Base-by-base conservation (phyloP, 805 yeast species). In the Hermanozyma aechmeae region DNA sequence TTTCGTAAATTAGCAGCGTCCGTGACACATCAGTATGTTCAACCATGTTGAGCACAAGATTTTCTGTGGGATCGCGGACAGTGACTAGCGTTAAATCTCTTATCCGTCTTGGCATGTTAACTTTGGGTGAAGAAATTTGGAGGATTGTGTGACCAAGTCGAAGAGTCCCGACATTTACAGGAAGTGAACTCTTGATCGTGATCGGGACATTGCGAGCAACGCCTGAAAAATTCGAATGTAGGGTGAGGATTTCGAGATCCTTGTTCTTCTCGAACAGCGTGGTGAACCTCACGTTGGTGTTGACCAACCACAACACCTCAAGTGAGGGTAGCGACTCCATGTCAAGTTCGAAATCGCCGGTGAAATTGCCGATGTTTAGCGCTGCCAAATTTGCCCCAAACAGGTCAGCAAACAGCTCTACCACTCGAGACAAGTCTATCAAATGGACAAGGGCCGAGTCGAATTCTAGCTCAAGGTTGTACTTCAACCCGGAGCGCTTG, bases 401-500 rank as follows among this genome's bases (percentile, higher is more conserved):
- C 29, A 16, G 5, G 8, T 5, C 15, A 13, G 11, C 25, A 12
- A 35, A 13, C 7, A 9, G 14, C 5, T 23, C 15, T 4, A 36
- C 9, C 13, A 34, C 24, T 17, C 5, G 4, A 15, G 23, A 24
- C 8, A 40, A 22, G 23, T 33, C 32, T 3, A 47, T 24, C 9
- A 33, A 16, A 13, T 30, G 35, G 16, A 32, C 26, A 6, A 45
- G 16, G 5, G 32, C 48, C 7, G 43, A 38, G 23, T 45, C 46
- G 23, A 45, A 44, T 30, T 43, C 50, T n/a, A 46, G 11, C 23
- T 46, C 51, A 5, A 46, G 17, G 31, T 43, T 42, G 23, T 15
- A 30, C 5, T 15, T 18, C 21, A 10, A 25, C 15, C 13, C 15
- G 21, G 26, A 11, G 5, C 26, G 15, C n/a, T n/a, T n/a, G n/a